Evolutionary conservation across 768 basidiomycete genomes (phyloP).

Genomic region (Lactarius deliciosus): DNA sequence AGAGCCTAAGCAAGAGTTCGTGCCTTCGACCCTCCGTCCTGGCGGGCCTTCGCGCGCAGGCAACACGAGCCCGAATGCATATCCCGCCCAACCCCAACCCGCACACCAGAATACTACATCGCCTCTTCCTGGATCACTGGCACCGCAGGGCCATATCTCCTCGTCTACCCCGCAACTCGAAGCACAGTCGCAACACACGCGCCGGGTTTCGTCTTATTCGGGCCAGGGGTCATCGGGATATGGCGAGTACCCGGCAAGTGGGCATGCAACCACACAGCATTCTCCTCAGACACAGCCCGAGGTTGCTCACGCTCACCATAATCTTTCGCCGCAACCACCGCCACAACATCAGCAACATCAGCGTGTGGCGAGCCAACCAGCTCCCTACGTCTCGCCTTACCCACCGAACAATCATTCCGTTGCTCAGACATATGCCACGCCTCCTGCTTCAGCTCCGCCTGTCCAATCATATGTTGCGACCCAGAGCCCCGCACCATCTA

Average conservation of each 20-base stretch:
- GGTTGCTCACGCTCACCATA: conserved; percentile 1
- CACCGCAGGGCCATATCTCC: not conserved
- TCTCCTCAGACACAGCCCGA: conserved; percentile 19
- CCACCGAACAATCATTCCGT: conserved; percentile 4
- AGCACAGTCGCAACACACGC: not conserved
- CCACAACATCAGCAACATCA: conserved; percentile 7
- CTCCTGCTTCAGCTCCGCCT: not conserved
- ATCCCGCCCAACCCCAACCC: not conserved
- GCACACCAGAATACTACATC: not conserved
- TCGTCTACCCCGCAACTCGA: conserved; percentile 1
- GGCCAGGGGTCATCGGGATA: not conserved
- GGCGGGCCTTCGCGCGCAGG: conserved; percentile 15
- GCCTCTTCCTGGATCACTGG: not conserved
- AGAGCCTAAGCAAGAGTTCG: conserved; percentile 14
- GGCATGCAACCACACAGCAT: conserved; percentile 15
- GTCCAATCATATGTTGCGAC: not conserved
- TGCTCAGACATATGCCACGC: not conserved
- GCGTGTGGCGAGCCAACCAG: not conserved
- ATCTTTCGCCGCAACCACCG: not conserved
- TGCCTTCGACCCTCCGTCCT: conserved; percentile 23
- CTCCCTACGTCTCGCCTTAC: conserved; percentile 1
- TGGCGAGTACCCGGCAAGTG: not conserved
- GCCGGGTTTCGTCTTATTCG: not conserved
- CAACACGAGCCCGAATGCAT: not conserved
- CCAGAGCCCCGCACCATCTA: conserved; percentile 9